phyloP scores from a whole-genome alignment of 2,329 filamentous ascomycete species.

The Arthrobotrys entomopaga region DNA sequence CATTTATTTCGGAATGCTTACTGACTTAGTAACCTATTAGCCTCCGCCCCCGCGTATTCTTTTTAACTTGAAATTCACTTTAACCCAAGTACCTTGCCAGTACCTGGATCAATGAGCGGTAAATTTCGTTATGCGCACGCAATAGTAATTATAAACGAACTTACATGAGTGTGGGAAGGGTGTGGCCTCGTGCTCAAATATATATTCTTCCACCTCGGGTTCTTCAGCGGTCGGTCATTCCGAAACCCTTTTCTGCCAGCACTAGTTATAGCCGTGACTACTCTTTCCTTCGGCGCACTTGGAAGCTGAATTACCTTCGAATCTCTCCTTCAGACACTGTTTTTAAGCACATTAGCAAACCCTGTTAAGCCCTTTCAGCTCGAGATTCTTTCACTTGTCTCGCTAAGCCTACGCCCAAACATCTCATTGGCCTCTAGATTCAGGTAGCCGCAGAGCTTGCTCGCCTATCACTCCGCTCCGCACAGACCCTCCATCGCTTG shows the following conservation, averaged over 20 bases:
- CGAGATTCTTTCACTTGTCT: constrained; percentile 40
- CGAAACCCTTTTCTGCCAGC: constrained; percentile 47
- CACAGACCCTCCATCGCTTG: constrained; percentile 56
- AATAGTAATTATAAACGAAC: constrained; percentile 34
- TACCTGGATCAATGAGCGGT: constrained; percentile 50
- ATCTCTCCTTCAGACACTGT: constrained; percentile 50
- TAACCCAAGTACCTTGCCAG: constrained; percentile 47
- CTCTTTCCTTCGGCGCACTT: constrained; percentile 26
- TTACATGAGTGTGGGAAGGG: constrained; percentile 49
- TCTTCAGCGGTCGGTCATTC: constrained; percentile 53
- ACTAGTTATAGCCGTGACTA: constrained; percentile 50
- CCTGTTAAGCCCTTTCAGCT: constrained; percentile 46
- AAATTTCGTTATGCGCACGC: constrained; percentile 53
- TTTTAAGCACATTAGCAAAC: constrained; percentile 31
- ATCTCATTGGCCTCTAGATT: constrained; percentile 49
- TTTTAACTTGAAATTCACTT: constrained; percentile 41
- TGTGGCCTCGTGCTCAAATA: constrained; percentile 55
- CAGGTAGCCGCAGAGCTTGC: constrained; percentile 54
- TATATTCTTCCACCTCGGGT: constrained; percentile 53
- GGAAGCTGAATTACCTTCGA: constrained; percentile 43
- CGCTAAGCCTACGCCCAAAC: constrained; percentile 41
- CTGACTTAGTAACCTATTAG: constrained; percentile 41
- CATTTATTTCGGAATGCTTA: constrained; percentile 51
- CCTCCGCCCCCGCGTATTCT: constrained; percentile 46
- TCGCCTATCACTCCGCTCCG: constrained; percentile 55